Evolutionary conservation across 495 filamentous ascomycete species (phyloP).

Genomic region (Penicillium psychrofluorescens): DNA sequence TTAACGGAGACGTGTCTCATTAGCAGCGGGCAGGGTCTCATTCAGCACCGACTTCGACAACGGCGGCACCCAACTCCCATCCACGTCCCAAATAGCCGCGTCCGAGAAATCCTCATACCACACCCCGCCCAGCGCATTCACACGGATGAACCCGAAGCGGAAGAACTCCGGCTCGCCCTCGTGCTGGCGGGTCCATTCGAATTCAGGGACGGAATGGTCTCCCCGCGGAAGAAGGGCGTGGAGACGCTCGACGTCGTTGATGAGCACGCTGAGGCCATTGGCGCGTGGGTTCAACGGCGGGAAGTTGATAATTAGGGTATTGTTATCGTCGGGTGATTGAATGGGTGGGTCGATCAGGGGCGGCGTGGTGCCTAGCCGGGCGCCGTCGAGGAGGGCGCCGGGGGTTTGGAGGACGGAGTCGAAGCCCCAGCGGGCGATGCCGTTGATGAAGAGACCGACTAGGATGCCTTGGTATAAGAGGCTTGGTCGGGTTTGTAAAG

Average conservation of each 20-base stretch:
- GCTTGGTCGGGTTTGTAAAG: slow-evolving; percentile 49
- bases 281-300: slow-evolving; percentile 23
- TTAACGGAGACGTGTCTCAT: no score
- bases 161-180: slow-evolving; percentile 61
- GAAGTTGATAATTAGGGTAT: slow-evolving; percentile 44
- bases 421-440: slow-evolving; percentile 59
- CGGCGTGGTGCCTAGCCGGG: slow-evolving; percentile 35
- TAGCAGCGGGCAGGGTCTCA: no score
- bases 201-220: slow-evolving; percentile 22
- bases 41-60: no score
- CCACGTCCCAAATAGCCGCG: slow-evolving; percentile 58
- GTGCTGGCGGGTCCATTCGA: slow-evolving; percentile 40
- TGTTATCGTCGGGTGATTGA: slow-evolving; percentile 16
- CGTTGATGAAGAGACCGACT: slow-evolving; percentile 58
- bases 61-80: slow-evolving; percentile 28
- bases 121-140: slow-evolving; percentile 43
- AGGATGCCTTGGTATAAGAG: slow-evolving; percentile 56
- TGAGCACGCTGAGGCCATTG: slow-evolving; percentile 50
- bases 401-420: slow-evolving; percentile 55
- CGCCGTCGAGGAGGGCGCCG: slow-evolving; percentile 42
- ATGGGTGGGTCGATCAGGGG: slow-evolving; percentile 31
- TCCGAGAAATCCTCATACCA: slow-evolving; percentile 68
- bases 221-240: slow-evolving; percentile 34
- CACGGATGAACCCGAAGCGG: slow-evolving; percentile 66
- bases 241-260: slow-evolving; percentile 54